phyloP scores from a whole-genome alignment of 495 filamentous ascomycete genomes.

The Penicillium verhagenii region DNA sequence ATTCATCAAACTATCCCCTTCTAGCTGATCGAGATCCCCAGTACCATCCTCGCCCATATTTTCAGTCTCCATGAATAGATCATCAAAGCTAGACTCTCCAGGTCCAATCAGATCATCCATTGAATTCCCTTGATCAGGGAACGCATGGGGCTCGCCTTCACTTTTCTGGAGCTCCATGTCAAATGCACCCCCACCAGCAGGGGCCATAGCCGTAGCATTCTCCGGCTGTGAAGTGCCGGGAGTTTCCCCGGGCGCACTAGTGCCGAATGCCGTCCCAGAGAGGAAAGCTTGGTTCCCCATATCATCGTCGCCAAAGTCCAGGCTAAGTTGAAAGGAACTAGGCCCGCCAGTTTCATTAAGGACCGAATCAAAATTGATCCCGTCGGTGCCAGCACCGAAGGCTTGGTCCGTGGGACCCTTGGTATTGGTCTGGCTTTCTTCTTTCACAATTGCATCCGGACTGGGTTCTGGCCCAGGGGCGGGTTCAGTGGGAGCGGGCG shows the following conservation, averaged over 20 bases:
- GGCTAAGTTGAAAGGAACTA: conserved; percentile 46
- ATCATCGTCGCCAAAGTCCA: conserved; percentile 48
- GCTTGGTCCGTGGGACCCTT: conserved; percentile 17
- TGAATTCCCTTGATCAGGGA: conserved; percentile 15
- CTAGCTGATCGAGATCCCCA: conserved; percentile 39
- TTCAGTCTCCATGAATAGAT: conserved; percentile 49
- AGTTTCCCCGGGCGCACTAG: conserved; percentile 16
- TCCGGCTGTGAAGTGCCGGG: conserved; percentile 28
- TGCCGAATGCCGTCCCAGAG: conserved; percentile 35
- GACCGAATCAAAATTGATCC: conserved; percentile 41
- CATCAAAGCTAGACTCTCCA: conserved; percentile 51
- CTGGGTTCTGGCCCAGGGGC: conserved; percentile 10
- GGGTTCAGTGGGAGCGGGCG: conserved; percentile 14
- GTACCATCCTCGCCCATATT: conserved; percentile 33
- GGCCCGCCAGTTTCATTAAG: conserved; percentile 32
- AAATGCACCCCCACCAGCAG: conserved; percentile 43
- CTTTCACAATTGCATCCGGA: conserved; percentile 23
- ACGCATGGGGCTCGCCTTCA: conserved; percentile 12
- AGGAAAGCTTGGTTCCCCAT: conserved; percentile 46
- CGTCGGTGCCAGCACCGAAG: conserved; percentile 22
- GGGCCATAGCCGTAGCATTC: conserved; percentile 25
- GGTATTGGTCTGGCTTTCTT: conserved; percentile 23
- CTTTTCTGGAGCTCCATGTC: conserved; percentile 41
- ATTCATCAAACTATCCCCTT: conserved; percentile 43
- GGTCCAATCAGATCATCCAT: conserved; percentile 44